Base-by-base conservation (phyloP, 2,329 filamentous ascomycete species). In the Diplodia seriata region DNA sequence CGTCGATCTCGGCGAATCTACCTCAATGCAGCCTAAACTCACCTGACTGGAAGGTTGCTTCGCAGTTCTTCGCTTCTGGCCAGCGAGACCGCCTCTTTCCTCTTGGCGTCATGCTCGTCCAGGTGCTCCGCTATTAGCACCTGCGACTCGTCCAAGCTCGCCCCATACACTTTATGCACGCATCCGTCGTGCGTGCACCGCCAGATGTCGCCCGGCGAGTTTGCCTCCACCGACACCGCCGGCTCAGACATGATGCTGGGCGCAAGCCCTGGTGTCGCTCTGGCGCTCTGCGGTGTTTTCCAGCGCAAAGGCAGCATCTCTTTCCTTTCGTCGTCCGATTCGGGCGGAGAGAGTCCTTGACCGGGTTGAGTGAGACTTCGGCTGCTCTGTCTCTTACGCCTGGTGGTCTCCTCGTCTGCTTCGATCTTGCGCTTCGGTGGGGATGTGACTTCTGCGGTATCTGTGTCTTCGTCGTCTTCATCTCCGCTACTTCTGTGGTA, bases 151-250 rank as follows among this genome's bases (percentile, higher is more conserved):
- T 84, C 78, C 51, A 85, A 82, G 54, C 87, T 85, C n/a, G 87
- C 87, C 2, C 84, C 84, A 69, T 89, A 88, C 12, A 92, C 87
- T 50, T 89, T 83, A 71, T 88, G 88, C 47, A 80, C 80, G 73
- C 90, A 93, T 29, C 85, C 88, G 12, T 87, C 85, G 69, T 90
- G 83, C 4, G 85, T 84, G 73, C 90, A 93, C 1, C 80, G 81
- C 90, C 90, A 93, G 0, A 87, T 87, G 65, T 89, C 85, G 68
- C 87, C 83, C 0, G 87, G 85, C 0, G 86, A 88, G 40, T 83
- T 79, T 2, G 80, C 64, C 49, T 74, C 70, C 68, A 76, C 76
- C 0, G 76, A 75, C 12, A 55, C 31, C 20, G 69, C 68, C 9
- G 71, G 40, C 49, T 72, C 72, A 8, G 69, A 66, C 1, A 54